phyloP scores from a whole-genome alignment of 345 rosid genomes.

The Conringia planisiliqua region DNA sequence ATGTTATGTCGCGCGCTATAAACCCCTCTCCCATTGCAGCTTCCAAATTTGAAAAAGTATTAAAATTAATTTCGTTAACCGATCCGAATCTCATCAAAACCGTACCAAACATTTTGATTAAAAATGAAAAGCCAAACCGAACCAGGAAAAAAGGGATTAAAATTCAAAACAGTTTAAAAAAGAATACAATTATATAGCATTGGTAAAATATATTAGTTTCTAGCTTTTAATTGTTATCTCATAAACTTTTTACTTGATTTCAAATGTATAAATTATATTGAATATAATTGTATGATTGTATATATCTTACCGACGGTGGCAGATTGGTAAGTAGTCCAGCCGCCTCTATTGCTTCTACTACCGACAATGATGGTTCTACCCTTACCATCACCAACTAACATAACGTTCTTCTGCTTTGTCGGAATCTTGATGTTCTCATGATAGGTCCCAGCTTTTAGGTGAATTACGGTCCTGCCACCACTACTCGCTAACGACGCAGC shows the following conservation, averaged over 20 bases:
- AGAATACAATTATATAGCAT: too few species aligned
- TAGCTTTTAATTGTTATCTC: neutral
- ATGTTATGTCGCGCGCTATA: constrained; percentile 57
- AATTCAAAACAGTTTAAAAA: too few species aligned
- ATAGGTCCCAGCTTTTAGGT: constrained; percentile 53
- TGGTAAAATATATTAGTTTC: neutral
- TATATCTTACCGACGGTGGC: constrained; percentile 58
- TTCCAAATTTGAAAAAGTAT: neutral
- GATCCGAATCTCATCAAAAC: neutral
- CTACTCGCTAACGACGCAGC: constrained; percentile 25
- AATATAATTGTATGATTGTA: neutral
- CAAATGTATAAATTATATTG: neutral
- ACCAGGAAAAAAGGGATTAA: too few species aligned
- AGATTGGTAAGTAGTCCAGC: constrained; percentile 44
- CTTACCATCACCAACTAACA: constrained; percentile 63
- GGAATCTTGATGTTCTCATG: constrained; percentile 43
- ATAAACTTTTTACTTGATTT: neutral
- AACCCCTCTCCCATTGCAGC: constrained; percentile 56
- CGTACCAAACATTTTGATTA: neutral
- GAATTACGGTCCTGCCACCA: constrained; percentile 44
- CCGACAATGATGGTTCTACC: constrained; percentile 45
- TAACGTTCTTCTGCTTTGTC: constrained; percentile 48
- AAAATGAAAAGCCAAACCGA: neutral
- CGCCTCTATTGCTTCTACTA: constrained; percentile 36
- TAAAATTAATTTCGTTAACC: neutral